Percentiles rank a stretch among this genome's conserved stretches.
Evolutionary conservation across 768 basidiomycete genomes (phyloP).

Genomic region (Aureoboletus auriporus): DNA sequence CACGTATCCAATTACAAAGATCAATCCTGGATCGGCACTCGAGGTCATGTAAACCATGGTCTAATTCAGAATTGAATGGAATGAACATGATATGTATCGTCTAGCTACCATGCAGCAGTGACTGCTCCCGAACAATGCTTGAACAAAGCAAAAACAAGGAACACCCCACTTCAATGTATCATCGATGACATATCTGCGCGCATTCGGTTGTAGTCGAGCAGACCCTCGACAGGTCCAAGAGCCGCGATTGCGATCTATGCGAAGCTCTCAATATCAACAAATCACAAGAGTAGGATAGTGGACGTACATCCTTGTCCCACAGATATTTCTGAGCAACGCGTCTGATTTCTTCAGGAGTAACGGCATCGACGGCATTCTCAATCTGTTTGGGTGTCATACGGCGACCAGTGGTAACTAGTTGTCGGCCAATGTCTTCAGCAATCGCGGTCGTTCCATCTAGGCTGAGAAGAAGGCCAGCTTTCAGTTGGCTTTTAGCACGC

Average conservation of each 20-base stretch:
- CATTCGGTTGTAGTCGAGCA: conserved; percentile 92
- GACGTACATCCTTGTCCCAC: conserved; percentile 89
- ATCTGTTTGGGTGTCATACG: conserved; percentile 91
- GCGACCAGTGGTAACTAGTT: conserved; percentile 90
- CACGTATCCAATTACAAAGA: no score
- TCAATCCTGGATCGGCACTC: conserved; percentile 4
- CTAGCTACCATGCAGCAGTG: conserved; percentile 15
- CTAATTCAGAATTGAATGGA: conserved; percentile 18
- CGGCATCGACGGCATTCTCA: conserved; percentile 87
- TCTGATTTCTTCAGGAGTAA: conserved; percentile 85
- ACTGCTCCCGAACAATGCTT: not conserved
- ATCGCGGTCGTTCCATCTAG: conserved; percentile 96
- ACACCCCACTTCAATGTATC: conserved; percentile 46
- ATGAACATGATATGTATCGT: conserved; percentile 8
- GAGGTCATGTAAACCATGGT: conserved; percentile 16
- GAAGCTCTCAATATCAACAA: conserved; percentile 1
- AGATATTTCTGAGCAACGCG: conserved; percentile 94
- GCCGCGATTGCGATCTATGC: conserved; percentile 80
- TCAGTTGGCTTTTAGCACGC: conserved; percentile 97
- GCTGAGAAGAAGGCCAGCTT: conserved; percentile 85
- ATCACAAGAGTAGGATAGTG: conserved; percentile 23
- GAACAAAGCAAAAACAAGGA: not conserved
- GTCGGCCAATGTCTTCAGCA: conserved; percentile 98
- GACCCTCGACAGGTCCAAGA: conserved; percentile 84
- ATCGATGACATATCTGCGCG: conserved; percentile 80